Percentiles rank a stretch among this genome's conserved stretches.
These are phyloP conservation scores for Stagonosporopsis chrysanthemi DNA, from an alignment of 2,329 filamentous ascomycete genomes.

Conservation along the genomic window DNA sequence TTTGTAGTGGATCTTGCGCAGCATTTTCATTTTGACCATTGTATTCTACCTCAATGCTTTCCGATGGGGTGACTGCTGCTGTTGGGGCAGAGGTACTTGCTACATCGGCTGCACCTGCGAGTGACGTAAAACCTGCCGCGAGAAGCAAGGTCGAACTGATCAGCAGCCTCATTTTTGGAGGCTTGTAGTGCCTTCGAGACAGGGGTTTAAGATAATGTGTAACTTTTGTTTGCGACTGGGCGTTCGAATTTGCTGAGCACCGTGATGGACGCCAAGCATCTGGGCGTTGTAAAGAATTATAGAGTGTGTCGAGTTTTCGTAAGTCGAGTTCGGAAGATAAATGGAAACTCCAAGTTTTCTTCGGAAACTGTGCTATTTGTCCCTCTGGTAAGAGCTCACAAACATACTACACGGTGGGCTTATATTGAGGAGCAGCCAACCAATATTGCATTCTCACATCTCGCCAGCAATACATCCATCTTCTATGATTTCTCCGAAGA, in stretches of 20 bases:
- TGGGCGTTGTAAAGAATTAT: background rate
- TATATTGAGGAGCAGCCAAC: too few relatives aligned
- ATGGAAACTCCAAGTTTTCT: too few relatives aligned
- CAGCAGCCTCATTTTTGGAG: background rate
- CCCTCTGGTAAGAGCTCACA: too few relatives aligned
- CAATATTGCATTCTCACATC: too few relatives aligned
- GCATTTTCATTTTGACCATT: background rate
- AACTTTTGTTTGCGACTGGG: background rate
- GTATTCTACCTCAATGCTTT: background rate
- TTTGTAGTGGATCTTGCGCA: constrained; percentile 20
- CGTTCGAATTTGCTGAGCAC: constrained; percentile 23
- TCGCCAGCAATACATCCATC: too few relatives aligned
- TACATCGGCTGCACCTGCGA: background rate
- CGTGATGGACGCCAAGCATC: constrained; percentile 34
- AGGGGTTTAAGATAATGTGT: background rate
- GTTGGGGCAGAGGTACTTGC: background rate
- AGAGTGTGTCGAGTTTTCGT: too few relatives aligned
- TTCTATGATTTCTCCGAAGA: too few relatives aligned
- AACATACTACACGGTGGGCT: too few relatives aligned
- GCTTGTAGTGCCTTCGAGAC: background rate
- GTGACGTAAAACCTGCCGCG: background rate
- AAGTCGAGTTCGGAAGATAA: too few relatives aligned
- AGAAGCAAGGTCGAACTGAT: background rate
- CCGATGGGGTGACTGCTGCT: background rate
- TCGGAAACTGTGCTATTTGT: too few relatives aligned